A percentile compares a stretch with the other conserved stretches of the same genome.
These are phyloP conservation scores for Erythrophleum fordii DNA, from an alignment of 306 rosid genomes.

Conservation along the genomic window DNA sequence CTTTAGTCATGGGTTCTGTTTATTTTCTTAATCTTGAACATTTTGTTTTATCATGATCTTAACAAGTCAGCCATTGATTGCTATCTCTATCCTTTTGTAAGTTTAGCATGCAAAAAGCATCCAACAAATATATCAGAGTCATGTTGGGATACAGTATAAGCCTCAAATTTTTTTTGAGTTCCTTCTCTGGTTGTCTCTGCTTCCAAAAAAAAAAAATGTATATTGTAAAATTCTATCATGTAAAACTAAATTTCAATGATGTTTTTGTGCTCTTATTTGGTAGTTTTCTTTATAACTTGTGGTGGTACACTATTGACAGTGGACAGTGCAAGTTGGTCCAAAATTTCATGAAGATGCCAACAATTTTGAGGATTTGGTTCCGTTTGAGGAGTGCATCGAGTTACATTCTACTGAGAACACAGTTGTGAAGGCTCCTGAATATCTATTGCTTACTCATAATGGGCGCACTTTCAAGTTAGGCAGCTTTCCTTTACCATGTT, in stretches of 20 bases:
- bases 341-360: conserved; percentile 93
- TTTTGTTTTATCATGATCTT: neutral
- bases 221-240: neutral
- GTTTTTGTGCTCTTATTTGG: conserved; percentile 20
- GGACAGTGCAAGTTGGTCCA: conserved; percentile 85
- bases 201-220: conserved; percentile 26
- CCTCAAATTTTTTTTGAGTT: conserved; percentile 8
- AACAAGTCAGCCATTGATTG: neutral
- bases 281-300: conserved; percentile 30
- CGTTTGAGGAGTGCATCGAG: conserved; percentile 95
- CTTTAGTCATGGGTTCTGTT: conserved; percentile 1
- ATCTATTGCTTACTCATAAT: conserved; percentile 86
- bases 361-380: conserved; percentile 84
- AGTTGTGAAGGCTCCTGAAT: conserved; percentile 82
- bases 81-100: neutral
- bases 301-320: conserved; percentile 57
- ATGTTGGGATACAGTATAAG: conserved; percentile 11
- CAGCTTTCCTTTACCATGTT: conserved; percentile 35
- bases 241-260: conserved; percentile 16
- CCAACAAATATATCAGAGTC: conserved; percentile 19
- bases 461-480: conserved; percentile 95
- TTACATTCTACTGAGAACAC: conserved; percentile 66
- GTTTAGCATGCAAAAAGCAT: neutral
- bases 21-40: neutral
- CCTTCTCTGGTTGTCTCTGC: conserved; percentile 25